Evolutionary conservation across 345 rosid species (phyloP).

Genomic region (Eucalyptus tenuipes): DNA sequence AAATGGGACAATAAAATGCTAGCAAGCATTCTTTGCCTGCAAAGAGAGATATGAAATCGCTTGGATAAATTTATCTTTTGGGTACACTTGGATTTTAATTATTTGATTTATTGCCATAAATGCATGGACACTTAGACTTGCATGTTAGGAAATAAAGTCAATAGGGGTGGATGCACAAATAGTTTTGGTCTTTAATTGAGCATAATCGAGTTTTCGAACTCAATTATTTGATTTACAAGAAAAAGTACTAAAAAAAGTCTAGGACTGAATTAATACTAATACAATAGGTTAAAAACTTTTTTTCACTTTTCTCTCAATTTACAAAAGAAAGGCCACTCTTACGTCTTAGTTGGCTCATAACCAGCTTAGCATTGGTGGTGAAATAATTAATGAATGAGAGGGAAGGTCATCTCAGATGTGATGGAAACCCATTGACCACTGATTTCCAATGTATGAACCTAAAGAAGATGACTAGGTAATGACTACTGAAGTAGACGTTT

Average conservation of each 20-base stretch:
- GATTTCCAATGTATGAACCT: background rate
- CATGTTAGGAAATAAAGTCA: background rate
- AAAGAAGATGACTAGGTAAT: background rate
- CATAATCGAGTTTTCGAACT: background rate
- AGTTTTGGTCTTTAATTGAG: background rate
- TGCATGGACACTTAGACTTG: background rate
- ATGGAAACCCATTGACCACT: background rate
- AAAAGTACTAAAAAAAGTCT: no score
- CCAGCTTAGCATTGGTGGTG: background rate
- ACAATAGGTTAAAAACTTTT: rapidly evolving
- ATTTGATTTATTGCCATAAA: background rate
- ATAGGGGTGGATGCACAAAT: background rate
- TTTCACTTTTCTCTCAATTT: background rate
- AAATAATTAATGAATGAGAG: background rate
- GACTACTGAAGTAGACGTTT: background rate
- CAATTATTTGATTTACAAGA: background rate
- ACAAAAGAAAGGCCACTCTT: background rate
- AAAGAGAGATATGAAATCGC: background rate
- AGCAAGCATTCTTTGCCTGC: background rate
- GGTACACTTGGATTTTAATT: background rate
- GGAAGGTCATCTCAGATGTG: background rate
- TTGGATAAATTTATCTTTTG: background rate
- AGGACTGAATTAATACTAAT: rapidly evolving
- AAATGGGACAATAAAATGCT: background rate
- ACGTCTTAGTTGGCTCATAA: background rate